Evolutionary conservation across 2,329 filamentous ascomycete species (phyloP).

Genomic region (Triangularia setosa): DNA sequence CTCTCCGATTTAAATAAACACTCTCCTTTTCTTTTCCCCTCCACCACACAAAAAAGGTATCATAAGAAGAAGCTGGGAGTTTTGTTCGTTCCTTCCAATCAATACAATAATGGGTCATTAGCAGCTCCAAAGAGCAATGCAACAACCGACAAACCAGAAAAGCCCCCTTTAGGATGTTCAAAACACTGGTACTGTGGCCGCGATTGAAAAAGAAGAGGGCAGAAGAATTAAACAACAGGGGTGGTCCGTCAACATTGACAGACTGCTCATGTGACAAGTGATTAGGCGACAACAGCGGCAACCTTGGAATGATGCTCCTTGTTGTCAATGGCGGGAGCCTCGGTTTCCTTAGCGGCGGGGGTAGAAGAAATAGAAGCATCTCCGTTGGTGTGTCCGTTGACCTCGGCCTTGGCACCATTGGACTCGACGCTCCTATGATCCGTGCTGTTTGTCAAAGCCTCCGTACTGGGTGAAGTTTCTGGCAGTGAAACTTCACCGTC

Average conservation of each 20-base stretch:
- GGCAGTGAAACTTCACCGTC: slow-evolving; percentile 18
- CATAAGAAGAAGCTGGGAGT: slow-evolving; percentile 1
- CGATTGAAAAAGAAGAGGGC: not conserved
- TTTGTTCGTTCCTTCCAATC: not conserved
- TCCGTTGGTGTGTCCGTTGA: not conserved
- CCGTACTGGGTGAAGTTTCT: not conserved
- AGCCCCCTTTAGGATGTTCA: not conserved
- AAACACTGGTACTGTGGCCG: not conserved
- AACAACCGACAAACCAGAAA: not conserved
- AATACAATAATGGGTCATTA: not conserved
- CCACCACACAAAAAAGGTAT: not conserved
- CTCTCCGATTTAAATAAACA: not conserved
- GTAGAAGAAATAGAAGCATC: not conserved
- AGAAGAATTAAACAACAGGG: not conserved
- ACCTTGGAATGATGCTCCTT: not conserved
- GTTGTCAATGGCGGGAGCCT: not conserved
- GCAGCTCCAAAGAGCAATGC: not conserved
- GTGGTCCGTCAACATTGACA: not conserved
- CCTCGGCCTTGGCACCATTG: slow-evolving; percentile 7
- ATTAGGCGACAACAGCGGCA: not conserved
- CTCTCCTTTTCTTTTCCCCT: not conserved
- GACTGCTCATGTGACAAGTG: not conserved
- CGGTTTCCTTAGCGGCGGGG: slow-evolving; percentile 9
- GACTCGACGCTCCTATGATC: slow-evolving; percentile 4
- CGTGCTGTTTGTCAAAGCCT: not conserved